Conservation (phyloP, 139 green algal genomes). For the Chlamydomonas eustigma region DNA sequence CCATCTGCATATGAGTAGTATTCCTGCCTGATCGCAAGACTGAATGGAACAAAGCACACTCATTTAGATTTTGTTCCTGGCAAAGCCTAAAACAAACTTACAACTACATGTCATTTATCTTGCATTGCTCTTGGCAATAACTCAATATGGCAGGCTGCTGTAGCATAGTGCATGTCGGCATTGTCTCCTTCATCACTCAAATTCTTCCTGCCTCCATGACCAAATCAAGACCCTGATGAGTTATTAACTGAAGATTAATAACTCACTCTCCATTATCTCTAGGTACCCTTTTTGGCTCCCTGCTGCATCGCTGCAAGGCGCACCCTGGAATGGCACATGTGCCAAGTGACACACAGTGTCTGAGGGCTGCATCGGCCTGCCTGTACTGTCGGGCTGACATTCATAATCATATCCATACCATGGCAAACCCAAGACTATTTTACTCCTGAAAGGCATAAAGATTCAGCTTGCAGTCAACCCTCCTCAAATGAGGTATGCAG, state of each 20-base stretch:
- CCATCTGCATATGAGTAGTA: neutral
- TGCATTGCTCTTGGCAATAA: neutral
- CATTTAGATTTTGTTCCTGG: neutral
- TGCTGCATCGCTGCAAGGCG: slow-evolving; percentile 13
- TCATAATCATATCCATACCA: slow-evolving; percentile 27
- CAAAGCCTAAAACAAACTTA: neutral
- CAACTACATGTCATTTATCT: neutral
- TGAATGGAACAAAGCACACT: neutral
- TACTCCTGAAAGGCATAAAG: slow-evolving; percentile 17
- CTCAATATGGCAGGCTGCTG: no score
- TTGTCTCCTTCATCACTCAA: no score
- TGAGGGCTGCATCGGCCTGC: neutral
- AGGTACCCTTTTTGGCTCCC: neutral
- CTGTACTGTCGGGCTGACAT: neutral
- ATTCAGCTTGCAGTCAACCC: no score
- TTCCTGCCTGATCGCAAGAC: neutral
- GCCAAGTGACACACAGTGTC: neutral
- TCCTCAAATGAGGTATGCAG: no score
- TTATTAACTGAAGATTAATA: no score
- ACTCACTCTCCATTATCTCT: slow-evolving; percentile 6
- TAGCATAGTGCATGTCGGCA: no score
- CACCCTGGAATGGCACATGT: neutral
- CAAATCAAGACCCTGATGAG: no score
- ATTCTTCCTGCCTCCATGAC: no score
- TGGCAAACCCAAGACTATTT: slow-evolving; percentile 56